Percentiles rank a stretch among this genome's conserved stretches.
Conservation (phyloP, 2,329 filamentous ascomycete genomes). For the Cephalotrichum gorgonifer region DNA sequence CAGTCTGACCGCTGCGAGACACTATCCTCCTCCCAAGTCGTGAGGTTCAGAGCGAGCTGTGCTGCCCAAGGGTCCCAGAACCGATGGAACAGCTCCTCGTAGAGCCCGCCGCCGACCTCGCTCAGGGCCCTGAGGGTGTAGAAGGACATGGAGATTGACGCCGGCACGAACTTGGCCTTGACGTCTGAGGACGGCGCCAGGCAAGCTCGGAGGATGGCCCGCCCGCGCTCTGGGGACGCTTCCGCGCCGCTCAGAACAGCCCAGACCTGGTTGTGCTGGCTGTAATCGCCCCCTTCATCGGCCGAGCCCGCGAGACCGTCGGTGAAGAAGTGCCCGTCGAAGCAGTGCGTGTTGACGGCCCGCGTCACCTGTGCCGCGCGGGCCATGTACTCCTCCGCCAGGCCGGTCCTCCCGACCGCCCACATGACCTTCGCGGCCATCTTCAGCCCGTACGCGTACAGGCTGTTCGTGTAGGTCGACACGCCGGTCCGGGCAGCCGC, state of each 20-base stretch:
- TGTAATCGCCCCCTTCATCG: slow-evolving; percentile 14
- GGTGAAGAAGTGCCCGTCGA: slow-evolving; percentile 21
- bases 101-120: slow-evolving; percentile 2
- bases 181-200: background rate
- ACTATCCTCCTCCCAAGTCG: slow-evolving; percentile 12
- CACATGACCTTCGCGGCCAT: slow-evolving; percentile 19
- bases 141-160: slow-evolving; percentile 11
- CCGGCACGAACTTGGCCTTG: background rate
- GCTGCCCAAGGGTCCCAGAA: slow-evolving; percentile 11
- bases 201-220: background rate
- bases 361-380: slow-evolving; percentile 13
- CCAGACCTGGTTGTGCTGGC: slow-evolving; percentile 25
- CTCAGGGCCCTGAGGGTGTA: slow-evolving; percentile 10
- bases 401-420: slow-evolving; percentile 19
- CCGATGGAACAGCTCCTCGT: slow-evolving; percentile 9
- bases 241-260: slow-evolving; percentile 21
- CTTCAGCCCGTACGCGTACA: slow-evolving; percentile 25
- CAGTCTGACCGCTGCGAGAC: slow-evolving; percentile 12
- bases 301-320: slow-evolving; percentile 20
- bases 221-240: background rate
- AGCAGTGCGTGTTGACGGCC: slow-evolving; percentile 20
- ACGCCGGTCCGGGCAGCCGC: slow-evolving; percentile 22
- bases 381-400: slow-evolving; percentile 17
- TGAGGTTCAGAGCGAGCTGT: slow-evolving; percentile 8
- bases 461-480: slow-evolving; percentile 13